phyloP scores from a whole-genome alignment of 331 rosid genomes.

The Pyrus hybrid region DNA sequence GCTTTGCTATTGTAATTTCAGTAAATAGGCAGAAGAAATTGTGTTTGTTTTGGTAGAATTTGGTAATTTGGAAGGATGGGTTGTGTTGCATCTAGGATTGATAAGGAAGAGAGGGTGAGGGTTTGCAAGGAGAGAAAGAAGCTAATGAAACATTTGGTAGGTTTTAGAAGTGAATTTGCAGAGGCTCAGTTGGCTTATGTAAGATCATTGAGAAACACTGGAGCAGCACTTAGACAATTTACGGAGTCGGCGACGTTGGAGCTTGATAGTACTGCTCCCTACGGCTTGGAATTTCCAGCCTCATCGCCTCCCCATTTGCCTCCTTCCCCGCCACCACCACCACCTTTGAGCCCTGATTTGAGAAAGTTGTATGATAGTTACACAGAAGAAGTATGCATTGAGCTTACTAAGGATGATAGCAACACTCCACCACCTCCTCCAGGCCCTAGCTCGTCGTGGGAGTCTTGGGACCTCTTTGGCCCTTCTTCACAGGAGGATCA shows the following conservation, averaged over 20 bases:
- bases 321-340: conserved; percentile 62
- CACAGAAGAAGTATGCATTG: conserved; percentile 17
- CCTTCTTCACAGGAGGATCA: conserved; percentile 13
- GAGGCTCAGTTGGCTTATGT: conserved; percentile 67
- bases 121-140: conserved; percentile 73
- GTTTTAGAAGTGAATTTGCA: conserved; percentile 60
- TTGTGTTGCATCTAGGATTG: conserved; percentile 60
- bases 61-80: conserved; percentile 46
- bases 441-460: conserved; percentile 18
- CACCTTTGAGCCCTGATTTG: conserved; percentile 51
- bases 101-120: conserved; percentile 57
- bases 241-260: conserved; percentile 74
- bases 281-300: conserved; percentile 36
- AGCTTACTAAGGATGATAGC: conserved; percentile 23
- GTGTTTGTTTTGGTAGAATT: background rate
- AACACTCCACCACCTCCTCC: conserved; percentile 16
- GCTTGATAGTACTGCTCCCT: conserved; percentile 33
- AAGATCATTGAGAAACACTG: conserved; percentile 64
- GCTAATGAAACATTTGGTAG: conserved; percentile 59
- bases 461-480: conserved; percentile 10
- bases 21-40: background rate
- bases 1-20: background rate
- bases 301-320: conserved; percentile 51
- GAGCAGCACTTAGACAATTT: conserved; percentile 78
- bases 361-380: conserved; percentile 16